These are phyloP conservation scores for Globisporangium splendens DNA, from an alignment of 352 stramenopile genomes.

Conservation along the genomic window DNA sequence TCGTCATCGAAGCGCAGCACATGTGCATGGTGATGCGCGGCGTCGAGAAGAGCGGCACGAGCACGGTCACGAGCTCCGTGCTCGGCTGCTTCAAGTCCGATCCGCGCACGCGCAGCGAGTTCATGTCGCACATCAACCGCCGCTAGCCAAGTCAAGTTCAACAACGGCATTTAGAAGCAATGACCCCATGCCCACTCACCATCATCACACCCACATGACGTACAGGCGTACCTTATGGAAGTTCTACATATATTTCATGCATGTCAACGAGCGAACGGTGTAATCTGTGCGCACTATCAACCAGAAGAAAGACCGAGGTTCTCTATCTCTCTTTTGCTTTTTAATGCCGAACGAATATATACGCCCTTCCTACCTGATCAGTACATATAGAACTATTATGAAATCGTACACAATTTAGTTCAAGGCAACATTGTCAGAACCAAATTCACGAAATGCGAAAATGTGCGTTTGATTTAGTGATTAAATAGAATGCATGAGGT, in stretches of 20 bases:
- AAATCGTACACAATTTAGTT: too few species aligned
- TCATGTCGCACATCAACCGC: slow-evolving; percentile 86
- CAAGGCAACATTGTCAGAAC: too few species aligned
- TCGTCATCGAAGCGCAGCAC: slow-evolving; percentile 98
- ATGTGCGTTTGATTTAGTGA: too few species aligned
- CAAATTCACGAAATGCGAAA: too few species aligned
- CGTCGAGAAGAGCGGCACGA: slow-evolving; percentile 96
- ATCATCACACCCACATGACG: too few species aligned
- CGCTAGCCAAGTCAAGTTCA: slow-evolving; percentile 30
- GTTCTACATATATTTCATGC: slow-evolving; percentile 2
- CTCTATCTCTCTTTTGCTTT: slow-evolving; percentile 30
- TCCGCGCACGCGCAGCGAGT: slow-evolving; percentile 81
- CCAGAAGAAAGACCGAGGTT: slow-evolving; percentile 25
- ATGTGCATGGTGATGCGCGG: slow-evolving; percentile 99
- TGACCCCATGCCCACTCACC: too few species aligned
- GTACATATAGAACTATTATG: background rate
- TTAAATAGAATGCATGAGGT: too few species aligned
- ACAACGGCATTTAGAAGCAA: too few species aligned
- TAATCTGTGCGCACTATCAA: slow-evolving; percentile 28
- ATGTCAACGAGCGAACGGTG: slow-evolving; percentile 32
- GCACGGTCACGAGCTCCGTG: slow-evolving; percentile 96
- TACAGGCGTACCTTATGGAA: background rate
- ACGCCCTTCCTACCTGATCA: slow-evolving; percentile 33
- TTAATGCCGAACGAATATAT: slow-evolving; percentile 30
- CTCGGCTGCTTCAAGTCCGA: slow-evolving; percentile 97